Evolutionary conservation across 768 basidiomycete species (phyloP).

Genomic region (Tulasnella sp.): DNA sequence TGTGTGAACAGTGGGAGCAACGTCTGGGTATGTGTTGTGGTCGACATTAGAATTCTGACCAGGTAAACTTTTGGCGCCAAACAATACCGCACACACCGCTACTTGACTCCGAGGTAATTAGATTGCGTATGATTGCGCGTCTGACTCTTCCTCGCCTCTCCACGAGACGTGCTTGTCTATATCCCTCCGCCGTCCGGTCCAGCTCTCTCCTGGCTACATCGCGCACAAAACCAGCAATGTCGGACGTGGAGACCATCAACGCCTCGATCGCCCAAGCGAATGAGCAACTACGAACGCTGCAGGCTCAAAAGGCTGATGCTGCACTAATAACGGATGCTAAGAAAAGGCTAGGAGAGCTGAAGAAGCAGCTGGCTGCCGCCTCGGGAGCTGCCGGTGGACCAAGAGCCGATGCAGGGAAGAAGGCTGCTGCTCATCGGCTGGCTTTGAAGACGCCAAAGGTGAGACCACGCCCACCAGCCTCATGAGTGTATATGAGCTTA

Average conservation of each 20-base stretch:
- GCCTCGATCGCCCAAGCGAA: constrained; percentile 21
- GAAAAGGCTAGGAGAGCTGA: constrained; percentile 44
- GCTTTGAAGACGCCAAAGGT: constrained; percentile 93
- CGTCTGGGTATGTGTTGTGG: neutral
- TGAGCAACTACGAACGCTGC: constrained; percentile 22
- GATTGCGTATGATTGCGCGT: constrained; percentile 3
- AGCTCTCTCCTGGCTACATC: neutral
- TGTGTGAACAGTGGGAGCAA: neutral
- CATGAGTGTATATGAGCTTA: neutral
- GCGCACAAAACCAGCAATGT: constrained; percentile 1
- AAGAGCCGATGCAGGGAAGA: constrained; percentile 43
- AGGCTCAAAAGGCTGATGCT: constrained; percentile 42
- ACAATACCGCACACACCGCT: neutral
- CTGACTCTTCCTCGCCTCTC: constrained; percentile 7
- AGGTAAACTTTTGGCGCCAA: neutral
- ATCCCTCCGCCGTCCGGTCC: neutral
- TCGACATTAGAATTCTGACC: neutral
- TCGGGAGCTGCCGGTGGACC: constrained; percentile 33
- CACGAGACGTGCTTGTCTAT: neutral
- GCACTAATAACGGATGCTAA: constrained; percentile 50
- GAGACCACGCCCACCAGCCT: constrained; percentile 25
- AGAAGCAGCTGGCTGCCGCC: constrained; percentile 24
- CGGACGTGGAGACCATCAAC: constrained; percentile 15
- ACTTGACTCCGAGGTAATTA: constrained; percentile 2
- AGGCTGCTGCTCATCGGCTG: constrained; percentile 45